Evolutionary conservation across 2,329 filamentous ascomycete species (phyloP).

Genomic region (Pyrenochaeta sp.): DNA sequence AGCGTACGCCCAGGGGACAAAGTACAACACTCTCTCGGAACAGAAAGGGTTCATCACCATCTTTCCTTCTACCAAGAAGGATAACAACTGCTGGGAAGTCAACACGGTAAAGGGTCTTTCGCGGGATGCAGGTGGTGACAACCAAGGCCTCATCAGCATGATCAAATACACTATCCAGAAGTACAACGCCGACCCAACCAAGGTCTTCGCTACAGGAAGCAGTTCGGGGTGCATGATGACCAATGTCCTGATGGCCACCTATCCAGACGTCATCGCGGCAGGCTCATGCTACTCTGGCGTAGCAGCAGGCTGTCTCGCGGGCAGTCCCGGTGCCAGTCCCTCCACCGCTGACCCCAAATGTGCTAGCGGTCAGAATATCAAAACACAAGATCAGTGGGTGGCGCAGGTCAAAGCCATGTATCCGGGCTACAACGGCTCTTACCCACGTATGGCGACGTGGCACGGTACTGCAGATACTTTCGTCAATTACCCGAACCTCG

Average conservation of each 20-base stretch:
- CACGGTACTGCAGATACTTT: slow-evolving; percentile 48
- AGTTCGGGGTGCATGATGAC: slow-evolving; percentile 45
- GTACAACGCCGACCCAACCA: slow-evolving; percentile 61
- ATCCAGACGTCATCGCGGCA: slow-evolving; percentile 39
- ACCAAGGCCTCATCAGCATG: slow-evolving; percentile 66
- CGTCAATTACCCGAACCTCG: slow-evolving; percentile 36
- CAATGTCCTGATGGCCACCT: slow-evolving; percentile 40
- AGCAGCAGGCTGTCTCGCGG: slow-evolving; percentile 41
- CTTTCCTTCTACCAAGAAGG: slow-evolving; percentile 62
- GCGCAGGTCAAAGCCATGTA: slow-evolving; percentile 45
- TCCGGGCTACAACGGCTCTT: slow-evolving; percentile 46
- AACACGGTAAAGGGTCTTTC: slow-evolving; percentile 62
- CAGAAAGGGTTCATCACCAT: slow-evolving; percentile 67
- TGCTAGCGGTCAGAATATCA: slow-evolving; percentile 26
- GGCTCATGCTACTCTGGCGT: slow-evolving; percentile 38
- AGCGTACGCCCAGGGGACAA: slow-evolving; percentile 24
- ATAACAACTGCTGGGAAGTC: slow-evolving; percentile 66
- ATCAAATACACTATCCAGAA: slow-evolving; percentile 61
- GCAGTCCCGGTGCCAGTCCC: slow-evolving; percentile 53
- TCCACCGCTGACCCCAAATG: slow-evolving; percentile 28
- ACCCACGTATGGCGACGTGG: slow-evolving; percentile 48
- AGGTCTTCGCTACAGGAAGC: slow-evolving; percentile 51
- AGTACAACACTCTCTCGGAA: slow-evolving; percentile 55
- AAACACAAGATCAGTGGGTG: slow-evolving; percentile 41
- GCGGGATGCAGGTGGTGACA: slow-evolving; percentile 65